Evolutionary conservation across 2,329 filamentous ascomycete species (phyloP).

Genomic region (Grosmannia huntii): DNA sequence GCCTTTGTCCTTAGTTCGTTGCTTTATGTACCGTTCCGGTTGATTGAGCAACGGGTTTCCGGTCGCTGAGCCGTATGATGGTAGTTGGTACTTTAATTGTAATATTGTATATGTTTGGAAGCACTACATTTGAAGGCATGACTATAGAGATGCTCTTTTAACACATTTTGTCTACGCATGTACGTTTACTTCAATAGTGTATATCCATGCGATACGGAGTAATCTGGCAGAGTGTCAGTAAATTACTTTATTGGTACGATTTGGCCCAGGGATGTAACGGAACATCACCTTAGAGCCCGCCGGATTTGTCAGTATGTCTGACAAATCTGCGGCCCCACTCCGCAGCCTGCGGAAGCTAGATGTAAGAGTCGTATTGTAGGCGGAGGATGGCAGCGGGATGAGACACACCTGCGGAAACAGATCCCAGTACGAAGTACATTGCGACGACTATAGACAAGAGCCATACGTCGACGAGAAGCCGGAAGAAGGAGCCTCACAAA

Average conservation of each 20-base stretch:
- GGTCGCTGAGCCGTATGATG: not conserved
- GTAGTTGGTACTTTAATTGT: not conserved
- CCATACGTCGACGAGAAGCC: not conserved
- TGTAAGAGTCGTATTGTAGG: not conserved
- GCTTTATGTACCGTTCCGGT: conserved; percentile 27
- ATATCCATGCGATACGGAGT: no score
- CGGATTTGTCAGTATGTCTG: not conserved
- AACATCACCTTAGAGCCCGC: no score
- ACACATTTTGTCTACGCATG: not conserved
- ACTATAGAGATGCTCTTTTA: not conserved
- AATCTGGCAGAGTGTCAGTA: no score
- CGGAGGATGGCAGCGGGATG: not conserved
- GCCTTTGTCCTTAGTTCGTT: conserved; percentile 28
- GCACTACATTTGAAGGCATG: not conserved
- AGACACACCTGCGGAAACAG: not conserved
- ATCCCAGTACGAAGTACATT: not conserved
- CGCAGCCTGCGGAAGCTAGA: not conserved
- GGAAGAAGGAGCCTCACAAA: not conserved
- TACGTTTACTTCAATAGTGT: no score
- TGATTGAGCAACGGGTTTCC: conserved; percentile 16
- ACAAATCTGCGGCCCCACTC: not conserved
- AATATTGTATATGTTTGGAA: not conserved
- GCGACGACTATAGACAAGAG: not conserved
- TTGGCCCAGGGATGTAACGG: no score
- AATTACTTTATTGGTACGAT: no score